phyloP scores from a whole-genome alignment of 176 grass and related monocot genomes.

The Carex parvula region DNA sequence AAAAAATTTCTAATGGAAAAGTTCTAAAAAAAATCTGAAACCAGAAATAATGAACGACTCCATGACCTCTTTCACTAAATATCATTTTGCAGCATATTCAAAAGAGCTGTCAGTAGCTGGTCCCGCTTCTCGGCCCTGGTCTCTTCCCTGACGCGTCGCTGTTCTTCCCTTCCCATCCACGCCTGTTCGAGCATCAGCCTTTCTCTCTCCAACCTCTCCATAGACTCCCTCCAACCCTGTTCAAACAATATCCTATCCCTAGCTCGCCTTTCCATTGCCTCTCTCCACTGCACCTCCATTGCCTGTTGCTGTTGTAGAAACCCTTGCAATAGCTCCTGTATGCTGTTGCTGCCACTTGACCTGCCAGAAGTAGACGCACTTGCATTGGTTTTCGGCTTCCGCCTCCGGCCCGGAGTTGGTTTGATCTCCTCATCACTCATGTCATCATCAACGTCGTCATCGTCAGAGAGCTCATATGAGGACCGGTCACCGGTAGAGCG shows the following conservation, averaged over 20 bases:
- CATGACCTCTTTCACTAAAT: slow-evolving; percentile 31
- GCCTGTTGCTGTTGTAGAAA: slow-evolving; percentile 79
- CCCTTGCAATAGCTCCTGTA: slow-evolving; percentile 55
- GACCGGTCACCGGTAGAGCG: slow-evolving; percentile 24
- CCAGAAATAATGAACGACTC: slow-evolving; percentile 2
- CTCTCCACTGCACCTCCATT: slow-evolving; percentile 55
- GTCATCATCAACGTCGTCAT: slow-evolving; percentile 32
- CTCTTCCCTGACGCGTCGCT: slow-evolving; percentile 77
- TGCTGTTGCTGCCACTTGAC: background rate
- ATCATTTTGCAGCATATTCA: slow-evolving; percentile 67
- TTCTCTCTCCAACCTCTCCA: slow-evolving; percentile 80
- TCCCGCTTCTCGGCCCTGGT: slow-evolving; percentile 60
- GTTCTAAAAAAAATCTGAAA: slow-evolving; percentile 7
- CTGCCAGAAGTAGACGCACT: slow-evolving; percentile 22
- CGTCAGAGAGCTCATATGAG: slow-evolving; percentile 37
- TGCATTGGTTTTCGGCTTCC: background rate
- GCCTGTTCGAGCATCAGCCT: slow-evolving; percentile 66
- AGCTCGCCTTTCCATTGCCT: slow-evolving; percentile 56
- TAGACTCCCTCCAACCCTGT: slow-evolving; percentile 69
- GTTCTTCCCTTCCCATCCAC: slow-evolving; percentile 79
- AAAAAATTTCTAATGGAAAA: slow-evolving; percentile 5
- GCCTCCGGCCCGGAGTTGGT: slow-evolving; percentile 2
- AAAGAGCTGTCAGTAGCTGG: slow-evolving; percentile 46
- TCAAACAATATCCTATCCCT: slow-evolving; percentile 63
- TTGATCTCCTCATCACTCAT: slow-evolving; percentile 51